Evolutionary conservation across 306 rosid genomes (phyloP).

Genomic region (Cucurbita argyrosperma): DNA sequence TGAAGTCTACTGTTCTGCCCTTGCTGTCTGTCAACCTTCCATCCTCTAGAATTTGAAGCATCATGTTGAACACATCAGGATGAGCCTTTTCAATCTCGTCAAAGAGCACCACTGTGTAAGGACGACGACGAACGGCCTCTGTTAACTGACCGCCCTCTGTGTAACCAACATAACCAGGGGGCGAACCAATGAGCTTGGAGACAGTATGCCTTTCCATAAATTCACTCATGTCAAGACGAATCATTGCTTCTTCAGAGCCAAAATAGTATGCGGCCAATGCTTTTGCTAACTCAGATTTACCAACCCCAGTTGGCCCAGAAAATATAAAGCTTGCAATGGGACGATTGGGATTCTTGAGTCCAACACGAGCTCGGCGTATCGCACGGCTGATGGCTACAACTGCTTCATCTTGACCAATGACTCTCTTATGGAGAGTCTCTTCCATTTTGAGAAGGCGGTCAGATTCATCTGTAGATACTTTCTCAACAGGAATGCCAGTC

Average conservation of each 20-base stretch:
- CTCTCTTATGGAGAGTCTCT: slow-evolving; percentile 76
- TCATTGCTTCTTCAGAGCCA: slow-evolving; percentile 96
- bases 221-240: slow-evolving; percentile 96
- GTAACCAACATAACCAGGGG: slow-evolving; percentile 97
- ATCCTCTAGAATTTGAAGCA: slow-evolving; percentile 95
- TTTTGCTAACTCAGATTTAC: slow-evolving; percentile 89
- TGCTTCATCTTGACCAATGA: slow-evolving; percentile 92
- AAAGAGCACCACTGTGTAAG: slow-evolving; percentile 88
- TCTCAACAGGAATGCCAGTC: slow-evolving; percentile 99
- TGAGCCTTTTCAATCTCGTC: slow-evolving; percentile 98
- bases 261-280: slow-evolving; percentile 85
- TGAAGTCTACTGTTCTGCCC: slow-evolving; percentile 96
- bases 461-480: slow-evolving; percentile 86
- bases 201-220: slow-evolving; percentile 96
- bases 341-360: slow-evolving; percentile 84
- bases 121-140: slow-evolving; percentile 94
- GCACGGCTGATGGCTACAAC: slow-evolving; percentile 96
- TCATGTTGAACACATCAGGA: slow-evolving; percentile 94
- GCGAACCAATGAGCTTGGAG: slow-evolving; percentile 91
- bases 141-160: slow-evolving; percentile 97
- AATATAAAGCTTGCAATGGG: slow-evolving; percentile 96
- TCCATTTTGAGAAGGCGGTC: slow-evolving; percentile 98
- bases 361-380: slow-evolving; percentile 90
- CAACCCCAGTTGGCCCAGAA: slow-evolving; percentile 97
- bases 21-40: slow-evolving; percentile 93